Percentiles rank a stretch among this genome's conserved stretches.
Conservation (phyloP, 1,284 basidiomycete genomes). For the Pyrrhoderma noxium region DNA sequence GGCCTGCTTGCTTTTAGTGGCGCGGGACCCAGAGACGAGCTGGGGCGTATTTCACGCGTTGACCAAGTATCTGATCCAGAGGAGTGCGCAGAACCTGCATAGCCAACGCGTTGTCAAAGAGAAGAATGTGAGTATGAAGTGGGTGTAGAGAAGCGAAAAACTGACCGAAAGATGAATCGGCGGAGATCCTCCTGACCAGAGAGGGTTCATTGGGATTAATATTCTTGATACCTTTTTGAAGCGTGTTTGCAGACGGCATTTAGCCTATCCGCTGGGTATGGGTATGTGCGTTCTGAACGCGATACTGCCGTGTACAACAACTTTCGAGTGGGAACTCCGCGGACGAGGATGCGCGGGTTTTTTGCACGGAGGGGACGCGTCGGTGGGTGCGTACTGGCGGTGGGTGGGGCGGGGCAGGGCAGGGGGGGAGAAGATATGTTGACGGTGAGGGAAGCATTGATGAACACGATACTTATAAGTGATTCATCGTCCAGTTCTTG, state of each 20-base stretch:
- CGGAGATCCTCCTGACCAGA: constrained; percentile 1
- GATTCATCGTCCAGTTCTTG: no score
- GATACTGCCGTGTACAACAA: neutral
- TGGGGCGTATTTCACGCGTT: constrained; percentile 7
- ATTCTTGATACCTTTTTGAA: neutral
- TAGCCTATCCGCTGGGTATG: neutral
- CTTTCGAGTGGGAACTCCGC: neutral
- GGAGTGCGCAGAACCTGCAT: constrained; percentile 2
- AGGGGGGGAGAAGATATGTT: neutral
- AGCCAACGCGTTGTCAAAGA: constrained; percentile 1
- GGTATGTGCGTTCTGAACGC: constrained; percentile 2
- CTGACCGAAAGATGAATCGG: neutral
- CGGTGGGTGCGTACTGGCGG: neutral
- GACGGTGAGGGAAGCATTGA: neutral
- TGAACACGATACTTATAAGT: neutral
- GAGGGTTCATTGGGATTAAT: constrained; percentile 4
- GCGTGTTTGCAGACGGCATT: constrained; percentile 3
- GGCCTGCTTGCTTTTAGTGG: neutral
- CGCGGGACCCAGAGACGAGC: neutral
- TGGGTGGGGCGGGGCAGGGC: neutral
- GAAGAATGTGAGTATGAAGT: neutral
- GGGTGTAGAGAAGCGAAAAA: neutral
- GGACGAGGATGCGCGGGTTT: neutral
- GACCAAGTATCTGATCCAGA: constrained; percentile 1
- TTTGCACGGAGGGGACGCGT: neutral